Conservation (phyloP, 805 yeast species). For the Teunomyces barrocoloradensis region DNA sequence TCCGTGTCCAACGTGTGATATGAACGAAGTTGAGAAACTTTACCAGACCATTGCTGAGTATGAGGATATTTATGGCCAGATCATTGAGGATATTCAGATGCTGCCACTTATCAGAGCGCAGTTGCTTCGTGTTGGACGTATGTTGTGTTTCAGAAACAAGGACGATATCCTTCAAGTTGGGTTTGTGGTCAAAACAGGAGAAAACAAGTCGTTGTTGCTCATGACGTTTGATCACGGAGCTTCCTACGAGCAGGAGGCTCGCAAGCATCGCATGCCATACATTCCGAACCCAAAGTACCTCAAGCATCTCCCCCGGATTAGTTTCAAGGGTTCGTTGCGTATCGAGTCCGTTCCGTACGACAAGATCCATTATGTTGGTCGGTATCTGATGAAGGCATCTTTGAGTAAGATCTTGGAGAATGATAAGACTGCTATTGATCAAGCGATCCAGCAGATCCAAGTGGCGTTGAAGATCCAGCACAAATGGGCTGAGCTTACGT, state of each 20-base stretch:
- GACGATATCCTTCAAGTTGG: conserved; percentile 47
- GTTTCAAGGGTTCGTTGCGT: conserved; percentile 30
- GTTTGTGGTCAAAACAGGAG: conserved; percentile 47
- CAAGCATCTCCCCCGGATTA: conserved; percentile 29
- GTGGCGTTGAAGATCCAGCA: conserved; percentile 35
- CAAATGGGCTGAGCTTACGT: conserved; percentile 44
- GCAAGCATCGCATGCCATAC: conserved; percentile 30
- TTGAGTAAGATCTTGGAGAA: conserved; percentile 37
- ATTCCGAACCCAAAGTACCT: conserved; percentile 34
- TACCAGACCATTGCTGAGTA: conserved; percentile 47
- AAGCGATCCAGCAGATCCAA: conserved; percentile 34
- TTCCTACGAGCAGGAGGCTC: conserved; percentile 22
- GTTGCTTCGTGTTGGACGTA: conserved; percentile 50
- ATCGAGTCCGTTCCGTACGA: conserved; percentile 40
- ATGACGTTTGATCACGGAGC: conserved; percentile 47
- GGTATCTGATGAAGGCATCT: conserved; percentile 30
- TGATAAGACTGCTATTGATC: conserved; percentile 31
- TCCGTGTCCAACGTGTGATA: conserved; percentile 35
- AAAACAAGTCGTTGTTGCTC: conserved; percentile 32
- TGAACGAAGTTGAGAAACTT: conserved; percentile 43
- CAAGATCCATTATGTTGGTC: conserved; percentile 44
- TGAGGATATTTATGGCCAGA: conserved; percentile 40
- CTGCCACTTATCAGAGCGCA: conserved; percentile 47
- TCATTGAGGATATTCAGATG: conserved; percentile 48
- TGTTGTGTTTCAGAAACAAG: conserved; percentile 56